Conservation (phyloP, 345 rosid species). For the Rubroshorea leprosula region DNA sequence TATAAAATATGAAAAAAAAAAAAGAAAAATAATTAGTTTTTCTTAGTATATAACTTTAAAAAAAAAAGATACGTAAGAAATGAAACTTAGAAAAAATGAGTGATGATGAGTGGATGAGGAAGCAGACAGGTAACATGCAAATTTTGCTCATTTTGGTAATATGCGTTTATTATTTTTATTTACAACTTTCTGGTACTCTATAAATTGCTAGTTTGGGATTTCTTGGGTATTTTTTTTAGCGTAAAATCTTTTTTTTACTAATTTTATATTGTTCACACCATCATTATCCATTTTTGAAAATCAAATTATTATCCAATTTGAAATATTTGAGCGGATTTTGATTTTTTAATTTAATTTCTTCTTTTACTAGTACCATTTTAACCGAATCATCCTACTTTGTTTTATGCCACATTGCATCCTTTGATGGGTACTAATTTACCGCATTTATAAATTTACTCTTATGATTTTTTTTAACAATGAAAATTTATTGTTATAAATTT, state of each 20-base stretch:
- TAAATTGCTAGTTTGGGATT: conserved; percentile 1
- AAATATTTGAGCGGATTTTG: conserved; percentile 8
- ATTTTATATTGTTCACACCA: too few species aligned
- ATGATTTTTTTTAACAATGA: too few species aligned
- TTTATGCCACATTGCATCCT: background rate
- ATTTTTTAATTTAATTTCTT: background rate
- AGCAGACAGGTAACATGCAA: conserved; percentile 43
- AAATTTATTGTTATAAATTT: too few species aligned
- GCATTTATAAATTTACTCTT: too few species aligned
- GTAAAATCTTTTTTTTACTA: too few species aligned
- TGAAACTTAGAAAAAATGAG: too few species aligned
- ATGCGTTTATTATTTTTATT: conserved; percentile 18
- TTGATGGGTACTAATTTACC: background rate
- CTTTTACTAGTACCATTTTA: background rate
- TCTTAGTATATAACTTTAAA: too few species aligned
- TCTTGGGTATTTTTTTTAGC: background rate
- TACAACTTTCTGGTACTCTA: conserved; percentile 14
- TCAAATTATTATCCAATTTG: conserved; percentile 1
- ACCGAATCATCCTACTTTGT: background rate
- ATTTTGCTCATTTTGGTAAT: conserved; percentile 38
- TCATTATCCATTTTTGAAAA: too few species aligned
- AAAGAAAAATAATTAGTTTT: conserved; percentile 14
- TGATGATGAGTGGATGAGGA: conserved; percentile 20
- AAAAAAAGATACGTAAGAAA: too few species aligned
- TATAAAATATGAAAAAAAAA: conserved; percentile 22